phyloP scores from a whole-genome alignment of 176 grass and related monocot genomes.

The Carex pumila region DNA sequence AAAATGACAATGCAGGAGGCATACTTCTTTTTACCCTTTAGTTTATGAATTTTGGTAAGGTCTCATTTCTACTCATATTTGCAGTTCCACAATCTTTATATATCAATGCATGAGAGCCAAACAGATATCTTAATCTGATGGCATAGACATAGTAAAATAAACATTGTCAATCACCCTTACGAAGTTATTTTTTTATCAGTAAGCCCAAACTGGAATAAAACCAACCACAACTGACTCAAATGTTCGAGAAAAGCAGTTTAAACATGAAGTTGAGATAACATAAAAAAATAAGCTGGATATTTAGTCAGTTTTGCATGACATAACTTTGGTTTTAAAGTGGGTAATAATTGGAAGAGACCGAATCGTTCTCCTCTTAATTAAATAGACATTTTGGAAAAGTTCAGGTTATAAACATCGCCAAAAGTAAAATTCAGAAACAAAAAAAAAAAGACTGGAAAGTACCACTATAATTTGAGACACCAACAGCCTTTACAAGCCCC shows the following conservation, averaged over 20 bases:
- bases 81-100: neutral
- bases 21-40: neutral
- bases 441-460: neutral
- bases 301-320: neutral
- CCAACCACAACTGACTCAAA: neutral
- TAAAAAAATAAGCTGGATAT: neutral
- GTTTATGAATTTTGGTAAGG: neutral
- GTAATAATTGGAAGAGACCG: neutral
- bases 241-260: neutral
- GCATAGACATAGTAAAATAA: neutral
- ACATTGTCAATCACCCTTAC: neutral
- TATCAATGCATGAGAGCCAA: neutral
- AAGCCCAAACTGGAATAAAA: neutral
- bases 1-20: neutral
- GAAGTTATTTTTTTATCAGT: neutral
- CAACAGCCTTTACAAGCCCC: conserved; percentile 81
- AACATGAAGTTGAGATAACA: neutral
- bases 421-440: neutral
- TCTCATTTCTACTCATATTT: neutral
- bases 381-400: neutral
- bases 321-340: neutral
- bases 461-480: conserved; percentile 95
- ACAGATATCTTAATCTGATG: neutral
- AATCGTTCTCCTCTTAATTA: neutral
- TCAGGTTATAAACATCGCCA: neutral